Percentiles rank a stretch among this genome's conserved stretches.
These are phyloP conservation scores for Neurospora tetraspora DNA, from an alignment of 495 filamentous ascomycete genomes.

Conservation along the genomic window DNA sequence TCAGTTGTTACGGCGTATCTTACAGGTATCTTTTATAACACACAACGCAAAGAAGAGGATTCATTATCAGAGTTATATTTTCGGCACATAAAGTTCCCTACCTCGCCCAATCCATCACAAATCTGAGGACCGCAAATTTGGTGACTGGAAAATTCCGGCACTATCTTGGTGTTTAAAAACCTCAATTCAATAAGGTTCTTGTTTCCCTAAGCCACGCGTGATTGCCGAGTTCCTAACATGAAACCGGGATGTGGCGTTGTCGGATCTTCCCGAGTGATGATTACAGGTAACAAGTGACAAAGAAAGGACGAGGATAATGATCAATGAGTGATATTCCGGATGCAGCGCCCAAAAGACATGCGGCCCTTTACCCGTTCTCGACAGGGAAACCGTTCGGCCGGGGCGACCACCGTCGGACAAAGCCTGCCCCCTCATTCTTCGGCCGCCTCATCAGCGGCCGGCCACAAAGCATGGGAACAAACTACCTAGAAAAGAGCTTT, in stretches of 20 bases:
- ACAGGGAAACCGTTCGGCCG: background rate
- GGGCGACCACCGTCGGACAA: background rate
- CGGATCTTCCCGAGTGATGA: background rate
- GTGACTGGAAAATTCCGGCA: background rate
- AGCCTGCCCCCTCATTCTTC: background rate
- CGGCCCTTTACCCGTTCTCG: background rate
- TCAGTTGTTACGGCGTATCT: no score
- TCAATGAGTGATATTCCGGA: background rate
- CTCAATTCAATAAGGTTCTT: background rate
- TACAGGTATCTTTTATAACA: no score
- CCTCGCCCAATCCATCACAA: no score
- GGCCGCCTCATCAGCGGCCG: background rate
- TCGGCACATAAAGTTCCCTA: no score
- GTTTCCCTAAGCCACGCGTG: background rate
- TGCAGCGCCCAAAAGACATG: background rate
- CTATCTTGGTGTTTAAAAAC: no score
- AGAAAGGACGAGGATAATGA: background rate
- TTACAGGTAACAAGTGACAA: background rate
- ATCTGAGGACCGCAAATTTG: no score
- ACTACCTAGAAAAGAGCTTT: background rate
- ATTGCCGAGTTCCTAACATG: background rate
- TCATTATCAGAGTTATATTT: no score
- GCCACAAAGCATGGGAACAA: background rate
- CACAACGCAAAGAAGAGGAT: no score
- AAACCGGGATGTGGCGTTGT: background rate